phyloP scores from a whole-genome alignment of 169 alveolate genomes.

The Pseudocohnilembus persalinus region DNA sequence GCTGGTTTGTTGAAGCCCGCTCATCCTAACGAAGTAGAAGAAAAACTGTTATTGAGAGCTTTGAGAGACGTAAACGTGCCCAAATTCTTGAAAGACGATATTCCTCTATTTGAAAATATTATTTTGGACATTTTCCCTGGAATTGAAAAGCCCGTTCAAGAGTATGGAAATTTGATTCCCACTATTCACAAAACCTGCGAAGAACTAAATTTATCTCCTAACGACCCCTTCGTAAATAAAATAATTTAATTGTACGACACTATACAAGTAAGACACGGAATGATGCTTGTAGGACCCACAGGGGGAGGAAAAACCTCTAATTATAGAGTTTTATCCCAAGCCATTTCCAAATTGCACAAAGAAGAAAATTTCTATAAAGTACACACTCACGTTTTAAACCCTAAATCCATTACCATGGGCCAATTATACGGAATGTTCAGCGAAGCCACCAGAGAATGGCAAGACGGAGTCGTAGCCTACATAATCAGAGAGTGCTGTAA shows the following conservation, averaged over 20 bases:
- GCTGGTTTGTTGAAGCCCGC: constrained; percentile 87
- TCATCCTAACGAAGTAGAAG: constrained; percentile 85
- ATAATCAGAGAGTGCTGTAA: constrained; percentile 78
- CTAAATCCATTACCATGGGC: constrained; percentile 87
- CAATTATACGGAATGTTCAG: constrained; percentile 83
- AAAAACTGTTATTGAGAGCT: constrained; percentile 90
- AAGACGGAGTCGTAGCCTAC: constrained; percentile 85
- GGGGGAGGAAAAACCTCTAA: constrained; percentile 94
- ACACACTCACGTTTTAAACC: constrained; percentile 79
- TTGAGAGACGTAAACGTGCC: constrained; percentile 95
- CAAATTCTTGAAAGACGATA: constrained; percentile 93
- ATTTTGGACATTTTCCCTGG: constrained; percentile 94
- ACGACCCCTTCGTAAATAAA: constrained; percentile 70
- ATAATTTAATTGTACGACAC: constrained; percentile 92
- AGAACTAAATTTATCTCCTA: constrained; percentile 82
- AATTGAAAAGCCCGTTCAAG: constrained; percentile 85
- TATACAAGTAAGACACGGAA: constrained; percentile 93
- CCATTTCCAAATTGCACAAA: constrained; percentile 69
- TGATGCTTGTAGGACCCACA: constrained; percentile 95
- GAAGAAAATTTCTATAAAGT: constrained; percentile 63
- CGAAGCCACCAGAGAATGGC: constrained; percentile 89
- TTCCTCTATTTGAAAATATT: constrained; percentile 94
- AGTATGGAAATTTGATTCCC: constrained; percentile 84
- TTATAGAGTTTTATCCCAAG: constrained; percentile 74
- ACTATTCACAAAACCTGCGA: constrained; percentile 67